Base-by-base conservation (phyloP, 805 yeast genomes). In the Lipomyces anomalus region DNA sequence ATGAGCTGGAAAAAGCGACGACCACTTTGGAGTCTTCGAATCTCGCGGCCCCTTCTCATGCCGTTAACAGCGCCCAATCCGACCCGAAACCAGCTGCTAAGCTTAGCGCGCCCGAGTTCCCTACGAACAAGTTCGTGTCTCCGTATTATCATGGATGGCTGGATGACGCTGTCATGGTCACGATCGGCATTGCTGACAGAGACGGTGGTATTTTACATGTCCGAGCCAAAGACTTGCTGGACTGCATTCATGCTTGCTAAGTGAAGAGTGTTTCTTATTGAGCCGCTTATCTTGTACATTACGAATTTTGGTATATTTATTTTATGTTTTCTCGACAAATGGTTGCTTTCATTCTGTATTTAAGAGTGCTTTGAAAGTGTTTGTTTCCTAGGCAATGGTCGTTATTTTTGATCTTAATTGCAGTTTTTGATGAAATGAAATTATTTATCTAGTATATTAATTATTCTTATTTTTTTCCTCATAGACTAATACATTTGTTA, bases 141-240 rank as follows among this genome's bases (percentile, higher is more conserved):
- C 45, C 38, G 29, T 49, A 39, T 36, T 40, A 26, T 32, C 53
- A 49, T 26, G 53, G 53, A 26, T 49, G 53, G 53, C 34, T 49
- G 3, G 48, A 49, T 24, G 53, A 49, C 29, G 26, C 34, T 6
- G 38, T 49, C 22, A 46, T 49, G 53, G 38, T 49, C 20, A 35
- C 34, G 22, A 43, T 40, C 22, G 53, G 53, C 3, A 40, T 49
- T 18, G 35, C 32, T 16, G 53, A 49, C 21, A 9, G 22, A 4
- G 47, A 43, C 11, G 22, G 43, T 1, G 47, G 46, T 6, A 45
- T 38, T 16, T 13, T 48, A 18, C 53, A 48, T 16, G 46, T 43
- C 34, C 29, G 18, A 4, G 53, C 53, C 3, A 39, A 48, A 9
- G 33, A 37, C 11, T 29, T 49, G 6, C 13, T 49, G 43, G 48